phyloP scores from a whole-genome alignment of 139 green algal species.

The Ulvella scutata region DNA sequence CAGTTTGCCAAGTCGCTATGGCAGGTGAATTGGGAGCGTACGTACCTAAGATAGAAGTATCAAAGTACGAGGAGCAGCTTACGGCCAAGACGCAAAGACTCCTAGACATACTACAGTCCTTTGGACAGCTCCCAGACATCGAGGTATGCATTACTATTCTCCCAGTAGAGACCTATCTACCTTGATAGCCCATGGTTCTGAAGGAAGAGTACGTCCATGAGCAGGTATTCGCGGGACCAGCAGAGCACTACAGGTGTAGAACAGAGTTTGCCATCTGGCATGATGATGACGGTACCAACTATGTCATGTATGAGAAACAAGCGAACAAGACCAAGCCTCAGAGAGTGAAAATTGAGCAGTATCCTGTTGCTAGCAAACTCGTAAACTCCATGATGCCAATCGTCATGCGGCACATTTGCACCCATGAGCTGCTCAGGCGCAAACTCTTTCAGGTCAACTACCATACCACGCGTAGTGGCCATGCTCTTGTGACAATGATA shows the following conservation, averaged over 20 bases:
- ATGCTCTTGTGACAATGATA: conserved; percentile 71
- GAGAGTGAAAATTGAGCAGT: neutral
- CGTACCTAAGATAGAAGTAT: neutral
- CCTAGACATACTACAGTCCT: neutral
- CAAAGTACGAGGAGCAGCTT: neutral
- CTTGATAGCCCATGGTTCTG: no score
- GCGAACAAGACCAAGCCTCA: neutral
- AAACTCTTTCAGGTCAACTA: conserved; percentile 56
- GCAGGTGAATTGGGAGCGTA: no score
- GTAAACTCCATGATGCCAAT: neutral
- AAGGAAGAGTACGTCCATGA: no score
- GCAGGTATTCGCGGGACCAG: neutral
- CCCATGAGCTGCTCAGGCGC: neutral
- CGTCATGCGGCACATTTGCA: neutral
- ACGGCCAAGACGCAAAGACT: neutral
- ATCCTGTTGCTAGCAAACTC: neutral
- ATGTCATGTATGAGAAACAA: neutral
- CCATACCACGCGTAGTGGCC: conserved; percentile 64
- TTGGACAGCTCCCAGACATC: neutral
- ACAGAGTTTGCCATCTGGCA: neutral
- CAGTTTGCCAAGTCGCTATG: no score
- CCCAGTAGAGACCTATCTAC: no score
- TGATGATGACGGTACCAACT: neutral
- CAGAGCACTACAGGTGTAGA: neutral
- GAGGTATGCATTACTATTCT: no score